These are phyloP conservation scores for Plantago ovata DNA, from an alignment of 257 asterid genomes.

Conservation along the genomic window DNA sequence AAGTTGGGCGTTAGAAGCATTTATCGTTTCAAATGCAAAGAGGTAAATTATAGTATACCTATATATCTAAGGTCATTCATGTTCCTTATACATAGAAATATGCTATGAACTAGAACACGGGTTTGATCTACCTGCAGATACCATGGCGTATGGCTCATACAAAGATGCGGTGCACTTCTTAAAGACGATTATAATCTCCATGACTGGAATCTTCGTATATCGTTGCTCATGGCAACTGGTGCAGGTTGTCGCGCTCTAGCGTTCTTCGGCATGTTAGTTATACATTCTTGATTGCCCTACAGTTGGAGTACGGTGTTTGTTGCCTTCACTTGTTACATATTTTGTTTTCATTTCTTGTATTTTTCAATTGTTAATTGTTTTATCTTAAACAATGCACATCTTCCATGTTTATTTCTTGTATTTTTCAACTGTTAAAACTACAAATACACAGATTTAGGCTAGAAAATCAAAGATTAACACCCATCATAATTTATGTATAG, in stretches of 20 bases:
- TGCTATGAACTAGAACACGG: not conserved
- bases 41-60: conserved; percentile 43
- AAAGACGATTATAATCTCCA: conserved; percentile 21
- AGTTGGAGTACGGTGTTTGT: too few relatives aligned
- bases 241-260: conserved; percentile 22
- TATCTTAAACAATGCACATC: too few relatives aligned
- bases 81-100: not conserved
- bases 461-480: too few relatives aligned
- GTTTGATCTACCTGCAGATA: conserved; percentile 10
- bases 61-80: not conserved
- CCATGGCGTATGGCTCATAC: conserved; percentile 28
- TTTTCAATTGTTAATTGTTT: too few relatives aligned
- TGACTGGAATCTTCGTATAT: conserved; percentile 18
- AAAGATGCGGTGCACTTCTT: conserved; percentile 23
- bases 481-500: too few relatives aligned
- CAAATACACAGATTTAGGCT: too few relatives aligned
- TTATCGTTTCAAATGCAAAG: conserved; percentile 72
- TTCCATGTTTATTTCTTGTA: too few relatives aligned
- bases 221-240: conserved; percentile 16
- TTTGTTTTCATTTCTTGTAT: too few relatives aligned
- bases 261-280: conserved; percentile 20
- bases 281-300: too few relatives aligned
- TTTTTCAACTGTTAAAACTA: too few relatives aligned
- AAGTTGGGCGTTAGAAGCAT: conserved; percentile 94
- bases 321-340: too few relatives aligned